Percentiles rank a stretch among this genome's conserved stretches.
Evolutionary conservation across 2,329 filamentous ascomycete species (phyloP).

Genomic region (Leptographium flavum): DNA sequence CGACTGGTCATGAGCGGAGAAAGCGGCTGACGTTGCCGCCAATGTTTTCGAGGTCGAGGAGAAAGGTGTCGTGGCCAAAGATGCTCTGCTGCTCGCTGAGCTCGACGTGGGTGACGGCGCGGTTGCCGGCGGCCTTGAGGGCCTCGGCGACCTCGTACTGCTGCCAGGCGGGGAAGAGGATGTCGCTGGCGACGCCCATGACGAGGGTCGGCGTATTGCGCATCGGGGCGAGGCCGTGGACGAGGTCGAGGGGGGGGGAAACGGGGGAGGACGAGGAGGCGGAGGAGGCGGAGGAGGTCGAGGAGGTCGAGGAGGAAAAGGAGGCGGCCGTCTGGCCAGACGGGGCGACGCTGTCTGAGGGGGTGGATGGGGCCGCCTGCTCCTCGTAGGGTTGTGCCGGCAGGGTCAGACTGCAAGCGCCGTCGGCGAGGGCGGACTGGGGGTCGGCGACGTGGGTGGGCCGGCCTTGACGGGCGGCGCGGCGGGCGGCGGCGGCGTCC

Average conservation of each 20-base stretch:
- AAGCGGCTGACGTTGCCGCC: conserved; percentile 74
- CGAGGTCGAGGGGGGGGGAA: conserved; percentile 62
- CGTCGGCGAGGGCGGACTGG: background rate
- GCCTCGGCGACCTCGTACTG: conserved; percentile 87
- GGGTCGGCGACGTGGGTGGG: background rate
- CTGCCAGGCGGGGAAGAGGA: conserved; percentile 95
- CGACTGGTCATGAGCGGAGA: conserved; percentile 49
- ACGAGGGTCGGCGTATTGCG: conserved; percentile 71
- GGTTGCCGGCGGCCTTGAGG: conserved; percentile 62
- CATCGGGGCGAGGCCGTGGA: conserved; percentile 57
- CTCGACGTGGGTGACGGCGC: conserved; percentile 73
- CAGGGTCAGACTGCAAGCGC: conserved; percentile 62
- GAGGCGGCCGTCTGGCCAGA: too few relatives aligned
- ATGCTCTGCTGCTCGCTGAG: conserved; percentile 85
- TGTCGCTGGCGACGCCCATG: conserved; percentile 89
- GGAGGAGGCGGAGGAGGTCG: conserved; percentile 15
- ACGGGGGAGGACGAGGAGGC: conserved; percentile 13
- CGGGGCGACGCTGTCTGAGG: too few relatives aligned
- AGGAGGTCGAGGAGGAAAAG: conserved; percentile 11
- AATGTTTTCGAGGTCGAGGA: conserved; percentile 83
- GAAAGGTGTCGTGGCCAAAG: conserved; percentile 93
- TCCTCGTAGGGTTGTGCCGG: conserved; percentile 80
- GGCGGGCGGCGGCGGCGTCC: conserved; percentile 42
- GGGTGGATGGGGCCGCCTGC: conserved; percentile 26
- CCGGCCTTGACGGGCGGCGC: conserved; percentile 37